Evolutionary conservation across 148 eudicot species (phyloP).

Genomic region (Salicornia ramosissima): DNA sequence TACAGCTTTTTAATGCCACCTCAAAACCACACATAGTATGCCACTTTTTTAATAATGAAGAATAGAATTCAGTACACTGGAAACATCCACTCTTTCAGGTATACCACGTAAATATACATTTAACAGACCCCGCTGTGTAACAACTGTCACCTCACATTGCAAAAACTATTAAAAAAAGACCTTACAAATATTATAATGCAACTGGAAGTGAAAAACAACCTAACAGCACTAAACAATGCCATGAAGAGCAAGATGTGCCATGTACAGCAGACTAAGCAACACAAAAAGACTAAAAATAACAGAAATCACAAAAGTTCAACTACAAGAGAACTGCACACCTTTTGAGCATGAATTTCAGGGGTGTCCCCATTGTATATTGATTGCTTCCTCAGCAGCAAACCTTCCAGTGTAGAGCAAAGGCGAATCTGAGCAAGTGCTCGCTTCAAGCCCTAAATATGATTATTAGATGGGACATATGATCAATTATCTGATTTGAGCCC

Average conservation of each 20-base stretch:
- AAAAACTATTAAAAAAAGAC: too few relatives aligned
- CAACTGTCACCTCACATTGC: too few relatives aligned
- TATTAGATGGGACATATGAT: constrained; percentile 5
- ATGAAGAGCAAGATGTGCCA: not conserved
- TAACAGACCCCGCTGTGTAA: too few relatives aligned
- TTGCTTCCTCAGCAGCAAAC: constrained; percentile 72
- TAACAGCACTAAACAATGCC: not conserved
- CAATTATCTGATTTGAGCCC: not conserved
- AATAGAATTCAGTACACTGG: too few relatives aligned
- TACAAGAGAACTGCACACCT: constrained; percentile 44
- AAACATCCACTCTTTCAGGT: too few relatives aligned
- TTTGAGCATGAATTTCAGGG: constrained; percentile 90
- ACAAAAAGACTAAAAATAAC: not conserved
- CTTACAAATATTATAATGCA: too few relatives aligned
- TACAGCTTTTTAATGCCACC: too few relatives aligned
- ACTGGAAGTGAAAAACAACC: too few relatives aligned
- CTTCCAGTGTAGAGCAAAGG: constrained; percentile 83
- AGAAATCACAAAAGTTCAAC: not conserved
- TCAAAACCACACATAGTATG: too few relatives aligned
- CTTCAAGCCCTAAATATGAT: constrained; percentile 56
- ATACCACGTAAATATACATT: too few relatives aligned
- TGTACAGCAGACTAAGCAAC: not conserved
- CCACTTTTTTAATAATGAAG: too few relatives aligned
- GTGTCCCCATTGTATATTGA: constrained; percentile 68
- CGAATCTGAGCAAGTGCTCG: constrained; percentile 87